Evolutionary conservation across 1,284 basidiomycete genomes (phyloP).

Genomic region (Heterobasidion annosum): DNA sequence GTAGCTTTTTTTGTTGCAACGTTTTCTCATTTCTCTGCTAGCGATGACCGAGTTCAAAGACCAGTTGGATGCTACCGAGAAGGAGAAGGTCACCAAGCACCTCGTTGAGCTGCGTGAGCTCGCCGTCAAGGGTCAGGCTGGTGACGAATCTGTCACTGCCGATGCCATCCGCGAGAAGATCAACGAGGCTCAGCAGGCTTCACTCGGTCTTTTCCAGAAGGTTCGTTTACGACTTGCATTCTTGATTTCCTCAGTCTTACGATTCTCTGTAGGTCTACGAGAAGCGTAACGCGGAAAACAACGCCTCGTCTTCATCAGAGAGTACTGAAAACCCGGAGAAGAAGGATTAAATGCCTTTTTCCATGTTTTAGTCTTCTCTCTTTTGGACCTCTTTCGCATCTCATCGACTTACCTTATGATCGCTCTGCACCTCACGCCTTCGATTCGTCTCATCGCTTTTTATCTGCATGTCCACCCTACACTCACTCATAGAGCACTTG

Average conservation of each 20-base stretch:
- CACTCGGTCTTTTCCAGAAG: conserved; percentile 97
- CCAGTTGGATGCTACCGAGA: conserved; percentile 87
- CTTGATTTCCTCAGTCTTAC: neutral
- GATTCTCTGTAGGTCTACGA: conserved; percentile 57
- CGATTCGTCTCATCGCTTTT: neutral
- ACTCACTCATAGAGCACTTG: neutral
- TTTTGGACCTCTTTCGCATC: neutral
- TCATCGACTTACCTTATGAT: neutral
- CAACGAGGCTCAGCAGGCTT: conserved; percentile 93
- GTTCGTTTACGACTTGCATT: conserved; percentile 16
- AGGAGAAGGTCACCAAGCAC: conserved; percentile 87
- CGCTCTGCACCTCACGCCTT: neutral
- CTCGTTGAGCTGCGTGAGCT: conserved; percentile 86
- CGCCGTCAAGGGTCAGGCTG: conserved; percentile 84
- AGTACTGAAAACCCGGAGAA: conserved; percentile 50
- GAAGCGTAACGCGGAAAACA: conserved; percentile 73
- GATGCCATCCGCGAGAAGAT: conserved; percentile 92
- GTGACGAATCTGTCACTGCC: conserved; percentile 75
- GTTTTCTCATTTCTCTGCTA: conserved; percentile 16
- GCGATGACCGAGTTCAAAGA: conserved; percentile 98
- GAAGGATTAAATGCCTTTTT: conserved; percentile 47
- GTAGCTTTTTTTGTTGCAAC: no score
- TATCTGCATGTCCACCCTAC: neutral
- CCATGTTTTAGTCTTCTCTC: neutral
- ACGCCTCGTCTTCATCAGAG: conserved; percentile 39